These are phyloP conservation scores for Phytophthora niederhauseri DNA, from an alignment of 352 stramenopile genomes.

Conservation along the genomic window DNA sequence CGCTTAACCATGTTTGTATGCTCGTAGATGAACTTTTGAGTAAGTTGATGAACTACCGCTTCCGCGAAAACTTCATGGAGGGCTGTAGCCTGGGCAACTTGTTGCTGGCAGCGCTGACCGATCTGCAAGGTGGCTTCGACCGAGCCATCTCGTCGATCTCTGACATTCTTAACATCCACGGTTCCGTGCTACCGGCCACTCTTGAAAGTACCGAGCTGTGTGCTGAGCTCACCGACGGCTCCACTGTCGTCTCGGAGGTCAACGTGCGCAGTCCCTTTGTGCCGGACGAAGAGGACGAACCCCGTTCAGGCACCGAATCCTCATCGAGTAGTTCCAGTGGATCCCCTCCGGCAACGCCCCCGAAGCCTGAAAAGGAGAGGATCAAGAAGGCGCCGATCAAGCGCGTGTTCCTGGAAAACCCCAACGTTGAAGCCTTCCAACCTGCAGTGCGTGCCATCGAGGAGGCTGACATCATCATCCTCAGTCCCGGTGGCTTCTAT, in stretches of 20 bases:
- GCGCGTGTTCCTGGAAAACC: slow-evolving; percentile 80
- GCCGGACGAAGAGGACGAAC: slow-evolving; percentile 31
- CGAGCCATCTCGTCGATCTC: slow-evolving; percentile 81
- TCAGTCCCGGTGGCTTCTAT: slow-evolving; percentile 86
- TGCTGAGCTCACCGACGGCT: slow-evolving; percentile 75
- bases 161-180: slow-evolving; percentile 88
- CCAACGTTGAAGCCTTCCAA: slow-evolving; percentile 71
- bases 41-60: slow-evolving; percentile 91
- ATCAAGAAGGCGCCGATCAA: slow-evolving; percentile 76
- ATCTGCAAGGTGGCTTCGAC: slow-evolving; percentile 84
- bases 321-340: slow-evolving; percentile 30
- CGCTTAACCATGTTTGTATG: background rate
- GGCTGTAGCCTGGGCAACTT: slow-evolving; percentile 86
- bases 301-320: slow-evolving; percentile 25
- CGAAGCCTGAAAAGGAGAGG: slow-evolving; percentile 36
- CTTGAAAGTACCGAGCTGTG: slow-evolving; percentile 85
- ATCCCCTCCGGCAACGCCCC: slow-evolving; percentile 27
- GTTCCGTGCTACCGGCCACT: slow-evolving; percentile 81
- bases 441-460: slow-evolving; percentile 82
- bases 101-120: slow-evolving; percentile 77
- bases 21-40: slow-evolving; percentile 81
- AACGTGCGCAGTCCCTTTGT: slow-evolving; percentile 79
- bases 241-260: slow-evolving; percentile 78
- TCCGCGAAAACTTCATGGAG: slow-evolving; percentile 90
- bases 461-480: slow-evolving; percentile 85